Evolutionary conservation across 352 stramenopile species (phyloP).

Genomic region (Pythium sp.): DNA sequence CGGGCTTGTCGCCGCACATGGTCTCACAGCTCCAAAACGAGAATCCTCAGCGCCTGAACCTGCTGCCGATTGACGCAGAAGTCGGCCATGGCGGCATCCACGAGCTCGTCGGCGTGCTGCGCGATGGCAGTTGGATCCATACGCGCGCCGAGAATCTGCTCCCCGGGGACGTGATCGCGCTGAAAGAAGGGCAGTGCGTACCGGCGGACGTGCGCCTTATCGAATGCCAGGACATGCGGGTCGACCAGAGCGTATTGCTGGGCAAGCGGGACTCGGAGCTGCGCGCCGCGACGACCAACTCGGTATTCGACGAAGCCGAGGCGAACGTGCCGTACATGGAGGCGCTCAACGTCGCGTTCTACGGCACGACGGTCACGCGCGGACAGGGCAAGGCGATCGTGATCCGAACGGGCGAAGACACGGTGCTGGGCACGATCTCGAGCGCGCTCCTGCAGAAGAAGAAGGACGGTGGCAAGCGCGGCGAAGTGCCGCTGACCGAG

Average conservation of each 20-base stretch:
- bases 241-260: constrained; percentile 39
- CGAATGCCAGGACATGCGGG: constrained; percentile 45
- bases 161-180: constrained; percentile 40
- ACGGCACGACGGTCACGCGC: constrained; percentile 38
- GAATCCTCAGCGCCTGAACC: constrained; percentile 27
- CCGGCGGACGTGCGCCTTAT: constrained; percentile 49
- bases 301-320: constrained; percentile 43
- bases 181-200: constrained; percentile 50
- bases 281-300: constrained; percentile 28
- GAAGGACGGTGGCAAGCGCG: constrained; percentile 21
- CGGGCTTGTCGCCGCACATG: constrained; percentile 25
- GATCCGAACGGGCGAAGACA: constrained; percentile 43
- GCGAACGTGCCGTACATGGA: constrained; percentile 44
- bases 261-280: constrained; percentile 22
- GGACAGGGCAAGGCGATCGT: constrained; percentile 50
- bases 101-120: constrained; percentile 52
- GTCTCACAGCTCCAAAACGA: constrained; percentile 30
- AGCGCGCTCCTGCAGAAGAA: constrained; percentile 30
- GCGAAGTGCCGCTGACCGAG: constrained; percentile 33
- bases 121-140: constrained; percentile 54
- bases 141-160: constrained; percentile 55
- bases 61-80: constrained; percentile 44
- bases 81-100: constrained; percentile 49
- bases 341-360: constrained; percentile 50
- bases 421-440: constrained; percentile 40